Evolutionary conservation across 805 yeast genomes (phyloP).

Genomic region (Priceomyces fermenticarens): DNA sequence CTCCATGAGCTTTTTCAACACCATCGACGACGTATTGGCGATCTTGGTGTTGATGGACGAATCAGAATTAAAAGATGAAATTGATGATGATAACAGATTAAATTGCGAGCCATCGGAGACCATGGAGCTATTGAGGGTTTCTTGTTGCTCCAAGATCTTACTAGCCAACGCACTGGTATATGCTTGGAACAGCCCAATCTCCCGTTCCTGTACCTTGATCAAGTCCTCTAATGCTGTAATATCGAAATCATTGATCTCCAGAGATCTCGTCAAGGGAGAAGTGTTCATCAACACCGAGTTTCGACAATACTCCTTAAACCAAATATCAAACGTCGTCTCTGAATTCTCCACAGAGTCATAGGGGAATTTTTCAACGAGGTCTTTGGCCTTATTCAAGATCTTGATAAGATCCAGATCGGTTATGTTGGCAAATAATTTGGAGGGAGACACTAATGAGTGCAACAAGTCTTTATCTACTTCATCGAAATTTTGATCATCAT

Average conservation of each 20-base stretch:
- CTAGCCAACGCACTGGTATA: conserved; percentile 25
- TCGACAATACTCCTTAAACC: conserved; percentile 34
- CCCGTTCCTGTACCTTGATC: conserved; percentile 28
- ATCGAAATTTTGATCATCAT: conserved; percentile 8
- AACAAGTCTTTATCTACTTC: conserved; percentile 30
- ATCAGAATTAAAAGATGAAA: conserved; percentile 27
- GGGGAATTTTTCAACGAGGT: conserved; percentile 23
- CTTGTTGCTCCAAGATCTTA: conserved; percentile 21
- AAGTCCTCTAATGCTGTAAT: conserved; percentile 10
- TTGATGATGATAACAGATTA: conserved; percentile 34
- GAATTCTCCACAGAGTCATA: conserved; percentile 17
- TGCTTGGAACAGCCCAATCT: conserved; percentile 23
- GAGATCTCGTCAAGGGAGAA: conserved; percentile 19
- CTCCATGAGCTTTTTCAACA: conserved; percentile 27
- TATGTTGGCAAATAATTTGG: conserved; percentile 22
- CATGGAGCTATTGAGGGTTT: conserved; percentile 18
- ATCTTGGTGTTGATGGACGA: conserved; percentile 26
- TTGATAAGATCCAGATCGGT: conserved; percentile 24
- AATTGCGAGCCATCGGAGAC: conserved; percentile 15
- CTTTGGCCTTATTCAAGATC: conserved; percentile 24
- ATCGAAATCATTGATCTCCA: conserved; percentile 1
- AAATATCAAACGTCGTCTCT: conserved; percentile 21
- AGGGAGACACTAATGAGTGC: conserved; percentile 35
- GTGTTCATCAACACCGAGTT: conserved; percentile 34
- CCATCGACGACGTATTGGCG: conserved; percentile 23